Conservation (phyloP, 75 land plant species). For the Pseudotsuga menziesii region DNA sequence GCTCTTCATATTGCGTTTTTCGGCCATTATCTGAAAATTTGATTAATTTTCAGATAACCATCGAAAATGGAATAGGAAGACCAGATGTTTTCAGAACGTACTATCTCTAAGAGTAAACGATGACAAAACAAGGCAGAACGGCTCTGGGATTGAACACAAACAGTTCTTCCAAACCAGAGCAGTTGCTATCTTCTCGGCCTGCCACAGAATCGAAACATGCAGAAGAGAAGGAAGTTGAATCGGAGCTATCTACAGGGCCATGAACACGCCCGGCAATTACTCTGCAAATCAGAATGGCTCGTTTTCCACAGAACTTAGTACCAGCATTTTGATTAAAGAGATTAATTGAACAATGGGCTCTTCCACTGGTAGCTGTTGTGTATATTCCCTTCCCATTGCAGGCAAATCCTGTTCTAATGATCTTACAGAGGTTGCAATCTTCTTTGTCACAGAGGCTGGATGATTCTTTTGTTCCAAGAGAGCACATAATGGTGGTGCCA, state of each 20-base stretch:
- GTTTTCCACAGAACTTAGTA: conserved; percentile 11
- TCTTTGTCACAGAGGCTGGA: conserved; percentile 52
- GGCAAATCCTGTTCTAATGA: conserved; percentile 71
- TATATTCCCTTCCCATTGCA: conserved; percentile 61
- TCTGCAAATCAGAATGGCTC: conserved; percentile 80
- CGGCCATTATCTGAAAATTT: too few species aligned
- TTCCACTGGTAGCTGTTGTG: conserved; percentile 77
- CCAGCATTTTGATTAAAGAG: background rate
- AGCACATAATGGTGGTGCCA: conserved; percentile 63
- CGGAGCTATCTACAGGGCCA: background rate
- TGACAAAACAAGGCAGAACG: background rate
- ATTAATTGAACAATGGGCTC: conserved; percentile 59
- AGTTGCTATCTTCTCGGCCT: background rate
- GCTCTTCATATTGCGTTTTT: too few species aligned
- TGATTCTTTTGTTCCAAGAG: conserved; percentile 53
- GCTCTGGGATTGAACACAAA: conserved; percentile 2
- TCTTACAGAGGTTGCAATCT: conserved; percentile 59
- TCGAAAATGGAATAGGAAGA: too few species aligned
- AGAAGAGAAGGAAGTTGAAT: background rate
- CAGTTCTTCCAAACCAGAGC: background rate
- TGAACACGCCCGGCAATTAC: conserved; percentile 74
- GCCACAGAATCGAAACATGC: conserved; percentile 5
- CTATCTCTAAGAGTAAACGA: background rate
- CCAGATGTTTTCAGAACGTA: too few species aligned
- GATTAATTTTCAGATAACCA: too few species aligned